These are phyloP conservation scores for Adiantum capillusveneris DNA, from an alignment of 75 land plant species.

Conservation along the genomic window DNA sequence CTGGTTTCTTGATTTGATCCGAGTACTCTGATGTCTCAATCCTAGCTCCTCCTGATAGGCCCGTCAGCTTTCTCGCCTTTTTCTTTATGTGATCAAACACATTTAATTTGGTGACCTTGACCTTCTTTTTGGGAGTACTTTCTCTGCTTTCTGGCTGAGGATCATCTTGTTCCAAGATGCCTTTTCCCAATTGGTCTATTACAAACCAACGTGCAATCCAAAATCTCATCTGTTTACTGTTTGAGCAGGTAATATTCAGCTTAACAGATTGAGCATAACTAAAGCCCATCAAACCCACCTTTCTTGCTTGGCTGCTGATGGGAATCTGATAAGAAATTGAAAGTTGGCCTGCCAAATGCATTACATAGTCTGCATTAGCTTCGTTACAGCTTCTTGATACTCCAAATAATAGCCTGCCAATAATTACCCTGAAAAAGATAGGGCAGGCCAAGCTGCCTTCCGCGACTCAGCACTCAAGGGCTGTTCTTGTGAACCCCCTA, in stretches of 20 bases:
- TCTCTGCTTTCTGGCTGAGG: constrained; percentile 13
- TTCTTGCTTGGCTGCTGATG: constrained; percentile 7
- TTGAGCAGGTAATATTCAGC: too few species aligned
- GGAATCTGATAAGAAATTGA: constrained; percentile 31
- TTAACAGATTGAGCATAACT: too few species aligned
- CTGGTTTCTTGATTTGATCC: too few species aligned
- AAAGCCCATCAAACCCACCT: too few species aligned
- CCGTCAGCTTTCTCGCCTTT: constrained; percentile 20
- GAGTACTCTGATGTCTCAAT: too few species aligned
- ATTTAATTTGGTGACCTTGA: constrained; percentile 11
- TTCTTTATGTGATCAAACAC: constrained; percentile 47
- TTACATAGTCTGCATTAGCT: too few species aligned
- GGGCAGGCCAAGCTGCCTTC: not conserved
- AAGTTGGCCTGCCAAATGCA: constrained; percentile 49
- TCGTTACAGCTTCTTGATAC: too few species aligned
- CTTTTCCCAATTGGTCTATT: not conserved
- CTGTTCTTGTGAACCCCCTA: not conserved
- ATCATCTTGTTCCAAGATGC: not conserved
- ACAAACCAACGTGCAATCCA: too few species aligned
- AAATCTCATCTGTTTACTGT: too few species aligned
- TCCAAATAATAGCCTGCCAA: not conserved
- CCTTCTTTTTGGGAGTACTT: constrained; percentile 11
- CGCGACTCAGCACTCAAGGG: constrained; percentile 3
- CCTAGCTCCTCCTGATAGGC: too few species aligned
- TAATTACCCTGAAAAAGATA: constrained; percentile 28